These are phyloP conservation scores for Calonectria hawksworthii DNA, from an alignment of 2,329 filamentous ascomycete species.

Conservation along the genomic window DNA sequence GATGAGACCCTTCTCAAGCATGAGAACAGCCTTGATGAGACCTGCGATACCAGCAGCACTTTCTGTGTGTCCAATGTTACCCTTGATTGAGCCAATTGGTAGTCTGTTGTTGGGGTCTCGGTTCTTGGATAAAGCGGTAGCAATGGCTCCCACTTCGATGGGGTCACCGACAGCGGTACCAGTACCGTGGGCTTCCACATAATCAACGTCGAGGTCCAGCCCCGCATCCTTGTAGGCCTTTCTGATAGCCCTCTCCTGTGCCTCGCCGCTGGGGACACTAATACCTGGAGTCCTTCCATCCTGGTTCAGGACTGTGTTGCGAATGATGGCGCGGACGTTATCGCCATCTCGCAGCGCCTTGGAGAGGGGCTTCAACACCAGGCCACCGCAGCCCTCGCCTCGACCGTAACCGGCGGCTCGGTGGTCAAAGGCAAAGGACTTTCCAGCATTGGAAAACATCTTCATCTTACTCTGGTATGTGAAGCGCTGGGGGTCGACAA, in stretches of 20 bases:
- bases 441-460: slow-evolving; percentile 45
- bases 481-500: slow-evolving; percentile 42
- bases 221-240: slow-evolving; percentile 51
- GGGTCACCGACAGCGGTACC: slow-evolving; percentile 63
- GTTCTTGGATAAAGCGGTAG: slow-evolving; percentile 51
- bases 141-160: slow-evolving; percentile 59
- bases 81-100: slow-evolving; percentile 61
- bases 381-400: slow-evolving; percentile 59
- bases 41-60: slow-evolving; percentile 46
- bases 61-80: slow-evolving; percentile 45
- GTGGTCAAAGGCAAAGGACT: slow-evolving; percentile 55
- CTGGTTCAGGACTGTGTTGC: slow-evolving; percentile 54
- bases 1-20: slow-evolving; percentile 49
- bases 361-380: slow-evolving; percentile 59
- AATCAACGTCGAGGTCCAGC: slow-evolving; percentile 49
- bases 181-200: slow-evolving; percentile 62
- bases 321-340: slow-evolving; percentile 53
- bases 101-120: slow-evolving; percentile 39
- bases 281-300: slow-evolving; percentile 61
- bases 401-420: slow-evolving; percentile 63
- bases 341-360: slow-evolving; percentile 58
- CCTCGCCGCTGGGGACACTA: slow-evolving; percentile 49
- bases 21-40: slow-evolving; percentile 48
- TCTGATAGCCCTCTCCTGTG: slow-evolving; percentile 54
- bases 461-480: slow-evolving; percentile 41